Evolutionary conservation across 345 rosid genomes (phyloP), one percentile per base, ranked within the genome.

Genomic region (Camelina laxa): DNA sequence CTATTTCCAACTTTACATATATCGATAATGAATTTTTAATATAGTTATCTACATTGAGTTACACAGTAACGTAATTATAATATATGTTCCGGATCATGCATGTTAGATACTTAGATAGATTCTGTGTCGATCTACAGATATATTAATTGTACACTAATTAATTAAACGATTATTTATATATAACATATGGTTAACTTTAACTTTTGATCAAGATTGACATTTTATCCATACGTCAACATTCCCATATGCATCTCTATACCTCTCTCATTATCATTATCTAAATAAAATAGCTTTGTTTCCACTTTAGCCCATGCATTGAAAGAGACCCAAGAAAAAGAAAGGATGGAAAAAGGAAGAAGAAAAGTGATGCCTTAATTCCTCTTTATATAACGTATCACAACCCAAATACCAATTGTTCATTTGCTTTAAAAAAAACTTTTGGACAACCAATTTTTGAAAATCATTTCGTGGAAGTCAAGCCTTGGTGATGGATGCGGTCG

Each of bases 391-490:
- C 4, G 20, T 9, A 30, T 41, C 69, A 53, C 74, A 51, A 30
- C 41, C 45, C 12, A 21, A 62, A 55, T 41, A 42, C 48, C 41
- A 60, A 68, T 60, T 47, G 56, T 20, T 68, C 69, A 75, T 51
- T 30, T 75, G 63, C 69, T 68, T 59, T 60, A 7, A 0, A 11
- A 0, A 11, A 60, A 60, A 31, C 59, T 61, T 76, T 61, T 61
- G 51, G 20, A 44, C 60, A 76, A 55, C 71, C 42, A 55, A 24
- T 14, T 47, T 24, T 48, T 47, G 75, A 61, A 53, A 75, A 60
- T 42, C 33, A 60, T 69, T 54, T 47, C 75, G 59, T 76, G 70
- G 75, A 70, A 69, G 65, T 61, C 75, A 76, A 76, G 74, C 71
- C 22, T 69, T 20, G 13, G 59, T 62, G 70, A 69, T 69, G 79